Evolutionary conservation across 768 basidiomycete genomes (phyloP), one percentile per base, ranked within the genome.

Genomic region (Cubamyces sp.): DNA sequence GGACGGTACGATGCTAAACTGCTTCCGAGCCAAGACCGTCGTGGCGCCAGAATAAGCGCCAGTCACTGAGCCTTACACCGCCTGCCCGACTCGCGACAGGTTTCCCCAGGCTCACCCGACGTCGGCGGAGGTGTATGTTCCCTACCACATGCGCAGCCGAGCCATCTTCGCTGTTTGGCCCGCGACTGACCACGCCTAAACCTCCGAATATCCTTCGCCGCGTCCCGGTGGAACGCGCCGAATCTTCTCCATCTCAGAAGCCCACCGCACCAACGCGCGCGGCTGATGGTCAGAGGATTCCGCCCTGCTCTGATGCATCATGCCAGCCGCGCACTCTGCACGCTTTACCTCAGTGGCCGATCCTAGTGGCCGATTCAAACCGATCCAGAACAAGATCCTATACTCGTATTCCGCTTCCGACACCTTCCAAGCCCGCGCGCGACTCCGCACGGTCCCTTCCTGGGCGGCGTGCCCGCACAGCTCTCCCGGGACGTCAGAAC

Each of bases 211-310:
- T 25, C 25, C 19, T 6, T 47, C 46, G 23, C 21, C 25, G 21
- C 25, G 25, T 23, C 34, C 9, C 18, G 50, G 28, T 26, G 15
- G 28, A 30, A 26, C 28, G n/a, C 28, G 3, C 18, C 28, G 28
- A 51, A 51, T 16, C 50, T 51, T 51, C 50, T 51, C 50, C 50
- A 34, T 51, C 50, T 18, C 30, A 51, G 50, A 51, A 51, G 50
- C 42, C 9, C 19, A 5, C 18, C 42, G 11, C 42, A 43, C 42
- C 18, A 19, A 11, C 50, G 28, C 28, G n/a, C 30, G 21, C 50
- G 18, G 34, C 50, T 37, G 30, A 21, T 51, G 50, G 30, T 51
- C 46, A 37, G 50, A 51, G 16, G 19, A 16, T 43, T 43, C 42
- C 12, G 19, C 42, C 42, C 18, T 5, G 3, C 42, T 43, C 42